Conservation (phyloP, 331 rosid genomes). For the Cucumis variabilis region DNA sequence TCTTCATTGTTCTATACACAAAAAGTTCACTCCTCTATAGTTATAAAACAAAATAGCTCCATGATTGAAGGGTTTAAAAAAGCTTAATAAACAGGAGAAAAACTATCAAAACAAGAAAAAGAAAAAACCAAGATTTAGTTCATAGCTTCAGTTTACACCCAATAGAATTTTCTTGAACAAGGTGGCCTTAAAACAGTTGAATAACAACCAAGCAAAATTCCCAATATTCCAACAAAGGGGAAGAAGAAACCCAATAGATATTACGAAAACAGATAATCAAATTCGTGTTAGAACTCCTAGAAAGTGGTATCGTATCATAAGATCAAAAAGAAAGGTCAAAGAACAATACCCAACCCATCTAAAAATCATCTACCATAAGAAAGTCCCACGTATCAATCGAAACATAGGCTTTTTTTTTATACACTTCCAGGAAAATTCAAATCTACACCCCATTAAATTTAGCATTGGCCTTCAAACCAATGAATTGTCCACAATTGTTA, state of each 20-base stretch:
- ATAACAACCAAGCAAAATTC: neutral
- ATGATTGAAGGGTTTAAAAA: constrained; percentile 16
- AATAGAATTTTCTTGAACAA: neutral
- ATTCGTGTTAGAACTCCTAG: neutral
- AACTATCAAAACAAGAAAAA: constrained; percentile 2
- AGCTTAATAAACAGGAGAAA: neutral
- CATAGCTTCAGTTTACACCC: neutral
- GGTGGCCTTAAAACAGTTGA: neutral
- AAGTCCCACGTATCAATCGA: constrained; percentile 19
- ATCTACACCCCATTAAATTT: too few species aligned
- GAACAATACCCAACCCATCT: neutral
- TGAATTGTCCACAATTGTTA: too few species aligned
- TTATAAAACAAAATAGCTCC: constrained; percentile 17
- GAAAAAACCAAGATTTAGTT: neutral
- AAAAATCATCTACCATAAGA: neutral
- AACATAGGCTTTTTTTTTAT: too few species aligned
- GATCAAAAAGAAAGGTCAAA: neutral
- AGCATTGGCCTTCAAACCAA: too few species aligned
- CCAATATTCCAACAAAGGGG: constrained; percentile 3
- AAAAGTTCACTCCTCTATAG: constrained; percentile 11
- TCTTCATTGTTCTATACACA: constrained; percentile 30
- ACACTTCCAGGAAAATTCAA: too few species aligned
- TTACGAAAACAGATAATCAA: constrained; percentile 6
- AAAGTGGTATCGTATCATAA: neutral
- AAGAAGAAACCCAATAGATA: neutral